Conservation (phyloP, 2,329 filamentous ascomycete species). For the Aspergillus sergii region DNA sequence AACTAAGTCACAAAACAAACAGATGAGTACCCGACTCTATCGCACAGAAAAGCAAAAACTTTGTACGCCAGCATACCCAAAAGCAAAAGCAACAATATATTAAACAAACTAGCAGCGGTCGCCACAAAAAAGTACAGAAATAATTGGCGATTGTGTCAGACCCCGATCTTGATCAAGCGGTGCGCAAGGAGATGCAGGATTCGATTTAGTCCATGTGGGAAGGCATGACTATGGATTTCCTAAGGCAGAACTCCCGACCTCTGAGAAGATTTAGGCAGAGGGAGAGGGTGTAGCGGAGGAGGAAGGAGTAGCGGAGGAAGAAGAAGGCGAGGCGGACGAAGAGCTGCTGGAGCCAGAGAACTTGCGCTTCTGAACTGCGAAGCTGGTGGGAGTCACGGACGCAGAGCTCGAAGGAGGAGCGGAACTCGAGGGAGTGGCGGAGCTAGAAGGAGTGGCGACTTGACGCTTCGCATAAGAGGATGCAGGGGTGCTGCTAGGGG, state of each 20-base stretch:
- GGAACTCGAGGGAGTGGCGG: not conserved
- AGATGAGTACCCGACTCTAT: not conserved
- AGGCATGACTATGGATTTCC: not conserved
- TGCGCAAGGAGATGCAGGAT: not conserved
- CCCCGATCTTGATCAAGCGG: no score
- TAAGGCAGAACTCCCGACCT: not conserved
- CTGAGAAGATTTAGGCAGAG: not conserved
- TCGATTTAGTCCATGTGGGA: accelerated
- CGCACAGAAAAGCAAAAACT: not conserved
- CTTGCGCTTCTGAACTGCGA: not conserved
- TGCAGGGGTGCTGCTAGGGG: not conserved
- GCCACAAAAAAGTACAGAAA: not conserved
- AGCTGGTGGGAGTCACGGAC: not conserved
- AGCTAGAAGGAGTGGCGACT: not conserved
- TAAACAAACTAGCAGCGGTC: not conserved
- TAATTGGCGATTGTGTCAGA: not conserved
- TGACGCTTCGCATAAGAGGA: not conserved
- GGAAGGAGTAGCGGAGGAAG: not conserved
- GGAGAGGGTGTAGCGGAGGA: not conserved
- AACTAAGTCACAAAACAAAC: not conserved
- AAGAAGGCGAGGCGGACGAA: not conserved
- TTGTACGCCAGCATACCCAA: not conserved
- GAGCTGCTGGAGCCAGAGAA: not conserved
- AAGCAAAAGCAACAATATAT: not conserved
- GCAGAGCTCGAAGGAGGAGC: not conserved